Conservation (phyloP, 2,329 filamentous ascomycete species). For the Arachnomyces sp. region DNA sequence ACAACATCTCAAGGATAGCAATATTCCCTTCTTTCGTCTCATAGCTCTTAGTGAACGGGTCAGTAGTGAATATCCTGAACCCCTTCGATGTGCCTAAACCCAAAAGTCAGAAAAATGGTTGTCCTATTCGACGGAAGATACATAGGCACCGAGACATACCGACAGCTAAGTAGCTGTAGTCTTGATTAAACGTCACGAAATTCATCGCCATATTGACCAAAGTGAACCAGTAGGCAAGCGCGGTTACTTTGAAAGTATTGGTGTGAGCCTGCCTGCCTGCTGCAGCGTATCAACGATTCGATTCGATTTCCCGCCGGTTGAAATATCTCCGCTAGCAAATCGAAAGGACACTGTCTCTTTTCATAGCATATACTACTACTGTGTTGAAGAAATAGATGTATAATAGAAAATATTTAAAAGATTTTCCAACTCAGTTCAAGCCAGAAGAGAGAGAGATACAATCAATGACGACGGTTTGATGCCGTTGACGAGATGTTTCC, state of each 20-base stretch:
- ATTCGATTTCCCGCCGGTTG: constrained; percentile 1
- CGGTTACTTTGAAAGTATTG: background rate
- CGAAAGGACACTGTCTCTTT: too few relatives aligned
- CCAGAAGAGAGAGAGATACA: too few relatives aligned
- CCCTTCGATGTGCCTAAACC: constrained; percentile 74
- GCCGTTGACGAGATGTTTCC: too few relatives aligned
- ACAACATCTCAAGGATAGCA: constrained; percentile 95
- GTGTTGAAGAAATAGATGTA: too few relatives aligned
- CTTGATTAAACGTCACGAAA: constrained; percentile 98
- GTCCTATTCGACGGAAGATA: constrained; percentile 4
- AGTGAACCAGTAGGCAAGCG: background rate
- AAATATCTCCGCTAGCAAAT: background rate
- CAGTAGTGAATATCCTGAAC: constrained; percentile 93
- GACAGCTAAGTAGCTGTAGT: constrained; percentile 93
- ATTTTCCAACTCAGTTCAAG: too few relatives aligned
- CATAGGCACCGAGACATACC: constrained; percentile 53
- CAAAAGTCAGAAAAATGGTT: constrained; percentile 6
- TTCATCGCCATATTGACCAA: constrained; percentile 65
- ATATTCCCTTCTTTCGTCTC: constrained; percentile 93
- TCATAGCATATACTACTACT: too few relatives aligned
- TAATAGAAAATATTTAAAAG: too few relatives aligned
- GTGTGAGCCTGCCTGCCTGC: background rate
- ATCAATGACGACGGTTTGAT: too few relatives aligned
- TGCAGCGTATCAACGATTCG: background rate
- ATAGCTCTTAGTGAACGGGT: constrained; percentile 91